Conservation (phyloP, 148 eudicot species). For the Dianthus caryophyllus region DNA sequence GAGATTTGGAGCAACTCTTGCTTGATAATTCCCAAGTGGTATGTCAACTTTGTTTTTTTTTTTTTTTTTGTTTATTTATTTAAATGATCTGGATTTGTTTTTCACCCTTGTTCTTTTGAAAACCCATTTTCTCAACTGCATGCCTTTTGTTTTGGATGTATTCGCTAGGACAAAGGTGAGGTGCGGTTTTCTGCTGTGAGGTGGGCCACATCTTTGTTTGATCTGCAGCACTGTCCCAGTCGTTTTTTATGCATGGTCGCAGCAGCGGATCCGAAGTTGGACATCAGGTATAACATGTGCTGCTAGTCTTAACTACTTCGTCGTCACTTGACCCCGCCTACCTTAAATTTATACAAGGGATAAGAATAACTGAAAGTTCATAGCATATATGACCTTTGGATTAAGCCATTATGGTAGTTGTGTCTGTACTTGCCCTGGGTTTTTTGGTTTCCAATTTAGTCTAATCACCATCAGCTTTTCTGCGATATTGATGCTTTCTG, state of each 20-base stretch:
- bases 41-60: conserved; percentile 17
- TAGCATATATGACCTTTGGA: neutral
- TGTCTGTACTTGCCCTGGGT: neutral
- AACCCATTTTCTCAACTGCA: conserved; percentile 4
- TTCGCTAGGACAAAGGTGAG: conserved; percentile 74
- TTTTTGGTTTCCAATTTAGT: neutral
- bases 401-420: neutral
- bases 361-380: neutral
- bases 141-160: conserved; percentile 6
- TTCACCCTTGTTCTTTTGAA: neutral
- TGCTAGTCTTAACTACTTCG: neutral
- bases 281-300: conserved; percentile 60
- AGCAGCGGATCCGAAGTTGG: conserved; percentile 84
- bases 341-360: neutral
- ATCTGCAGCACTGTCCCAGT: conserved; percentile 81
- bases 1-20: conserved; percentile 73
- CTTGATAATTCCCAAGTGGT: conserved; percentile 84
- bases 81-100: neutral
- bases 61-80: conserved; percentile 9
- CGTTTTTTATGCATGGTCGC: conserved; percentile 92
- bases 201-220: conserved; percentile 92
- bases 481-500: neutral
- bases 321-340: neutral
- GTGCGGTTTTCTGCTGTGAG: conserved; percentile 96
- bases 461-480: neutral